Base-by-base conservation (phyloP, 148 eudicot species). In the Camellia granthamiana region DNA sequence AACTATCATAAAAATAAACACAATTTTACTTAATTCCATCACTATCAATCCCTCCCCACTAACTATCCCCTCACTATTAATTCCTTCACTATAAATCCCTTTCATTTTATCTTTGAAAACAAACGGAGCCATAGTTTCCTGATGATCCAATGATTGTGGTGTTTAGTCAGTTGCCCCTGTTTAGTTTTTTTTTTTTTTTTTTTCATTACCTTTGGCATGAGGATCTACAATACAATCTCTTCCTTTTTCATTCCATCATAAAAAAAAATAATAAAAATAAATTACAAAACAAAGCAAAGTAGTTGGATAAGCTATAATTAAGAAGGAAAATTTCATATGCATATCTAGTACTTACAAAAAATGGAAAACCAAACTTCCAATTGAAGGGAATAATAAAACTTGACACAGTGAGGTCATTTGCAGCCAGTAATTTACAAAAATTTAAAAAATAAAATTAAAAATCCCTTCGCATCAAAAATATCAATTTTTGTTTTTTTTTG, bases 391-490 rank as follows among this genome's bases (percentile, higher is more conserved):
- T 4, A 54, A 38, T 13, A 43, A 77, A 73, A 83, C 85, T 83
- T 85, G 69, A 88, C 77, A 84, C 65, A 80, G 72, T 54, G 67
- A 81, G 74, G 79, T 78, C 78, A 85, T 72, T 81, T 77, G 76
- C 74, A 38, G 75, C 71, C 30, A 71, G 78, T 76, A 84, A 89
- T 90, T 84, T 93, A 90, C 92, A 90, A 82, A 71, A 78, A 30
- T 30, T 30, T 30, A 1, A 30, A 30, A 30, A 30, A 30, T 30
- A 30, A 30, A 30, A 30, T 1, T 30, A 85, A 79, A 9, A 77
- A 86, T 79, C 86, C 90, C 86, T 87, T 84, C 84, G 81, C 79
- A 81, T 61, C 72, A 85, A 87, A 81, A 77, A 78, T 77, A 75
- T 61, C 47, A 76, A 65, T 38, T 12, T 55, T 79, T 69, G 8